Evolutionary conservation across 2,329 filamentous ascomycete species (phyloP).

Genomic region (Fulvia fulva): DNA sequence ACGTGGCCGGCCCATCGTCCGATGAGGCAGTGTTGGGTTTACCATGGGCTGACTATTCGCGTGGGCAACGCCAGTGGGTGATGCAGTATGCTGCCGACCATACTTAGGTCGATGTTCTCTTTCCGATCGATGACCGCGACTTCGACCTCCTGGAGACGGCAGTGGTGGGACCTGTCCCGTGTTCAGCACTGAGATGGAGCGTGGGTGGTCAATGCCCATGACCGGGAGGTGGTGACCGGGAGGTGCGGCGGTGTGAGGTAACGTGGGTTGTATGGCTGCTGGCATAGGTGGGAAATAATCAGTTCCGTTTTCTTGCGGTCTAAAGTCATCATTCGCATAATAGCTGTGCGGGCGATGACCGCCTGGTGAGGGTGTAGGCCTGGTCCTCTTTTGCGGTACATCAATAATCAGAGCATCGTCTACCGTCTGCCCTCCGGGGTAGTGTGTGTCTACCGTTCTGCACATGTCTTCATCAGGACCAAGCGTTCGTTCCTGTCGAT

Average conservation of each 20-base stretch:
- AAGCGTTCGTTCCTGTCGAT: slow-evolving; percentile 60
- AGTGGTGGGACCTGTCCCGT: slow-evolving; percentile 76
- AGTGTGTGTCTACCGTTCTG: slow-evolving; percentile 74
- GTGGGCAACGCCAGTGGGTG: slow-evolving; percentile 64
- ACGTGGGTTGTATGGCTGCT: slow-evolving; percentile 40
- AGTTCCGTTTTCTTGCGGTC: slow-evolving; percentile 64
- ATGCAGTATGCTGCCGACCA: slow-evolving; percentile 71
- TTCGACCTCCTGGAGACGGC: slow-evolving; percentile 75
- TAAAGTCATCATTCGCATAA: slow-evolving; percentile 57
- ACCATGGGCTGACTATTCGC: slow-evolving; percentile 28
- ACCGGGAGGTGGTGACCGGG: slow-evolving; percentile 34
- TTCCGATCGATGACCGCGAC: slow-evolving; percentile 24
- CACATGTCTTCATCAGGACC: slow-evolving; percentile 83
- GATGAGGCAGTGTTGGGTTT: slow-evolving; percentile 38
- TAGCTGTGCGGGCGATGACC: slow-evolving; percentile 47
- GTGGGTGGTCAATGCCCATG: slow-evolving; percentile 43
- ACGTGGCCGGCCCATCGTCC: slow-evolving; percentile 28
- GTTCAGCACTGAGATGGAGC: slow-evolving; percentile 74
- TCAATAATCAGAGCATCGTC: slow-evolving; percentile 91
- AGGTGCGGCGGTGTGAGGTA: slow-evolving; percentile 33
- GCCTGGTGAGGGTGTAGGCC: slow-evolving; percentile 72
- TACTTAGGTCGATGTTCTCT: slow-evolving; percentile 53
- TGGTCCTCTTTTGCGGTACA: slow-evolving; percentile 67
- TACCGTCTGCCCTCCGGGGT: slow-evolving; percentile 78
- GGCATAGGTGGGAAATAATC: slow-evolving; percentile 82